Evolutionary conservation across 306 rosid species (phyloP).

Genomic region (Ormosia emarginata): DNA sequence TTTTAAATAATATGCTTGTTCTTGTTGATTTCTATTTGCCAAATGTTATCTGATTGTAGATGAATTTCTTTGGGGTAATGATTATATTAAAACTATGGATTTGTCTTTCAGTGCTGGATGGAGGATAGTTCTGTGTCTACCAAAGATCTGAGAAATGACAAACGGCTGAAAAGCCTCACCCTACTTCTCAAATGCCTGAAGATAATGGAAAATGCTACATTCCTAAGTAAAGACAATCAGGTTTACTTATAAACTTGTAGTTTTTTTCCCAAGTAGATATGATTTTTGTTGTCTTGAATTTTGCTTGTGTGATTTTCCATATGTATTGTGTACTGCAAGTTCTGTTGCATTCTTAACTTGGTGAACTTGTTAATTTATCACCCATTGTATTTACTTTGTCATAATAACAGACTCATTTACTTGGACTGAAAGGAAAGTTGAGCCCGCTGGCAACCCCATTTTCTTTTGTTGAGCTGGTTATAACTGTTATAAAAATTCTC

Average conservation of each 20-base stretch:
- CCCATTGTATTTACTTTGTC: conserved; percentile 19
- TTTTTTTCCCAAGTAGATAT: neutral
- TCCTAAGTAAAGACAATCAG: conserved; percentile 90
- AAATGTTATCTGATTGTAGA: neutral
- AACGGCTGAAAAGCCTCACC: conserved; percentile 49
- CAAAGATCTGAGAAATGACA: conserved; percentile 41
- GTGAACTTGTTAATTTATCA: conserved; percentile 15
- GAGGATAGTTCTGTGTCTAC: conserved; percentile 30
- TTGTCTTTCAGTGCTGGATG: conserved; percentile 56
- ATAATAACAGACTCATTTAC: conserved; percentile 74
- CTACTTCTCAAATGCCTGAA: conserved; percentile 88
- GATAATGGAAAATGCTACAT: conserved; percentile 98
- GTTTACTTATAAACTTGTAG: conserved; percentile 26
- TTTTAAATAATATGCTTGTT: neutral
- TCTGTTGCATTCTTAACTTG: conserved; percentile 8
- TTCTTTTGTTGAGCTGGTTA: conserved; percentile 64
- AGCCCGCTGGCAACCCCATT: conserved; percentile 34
- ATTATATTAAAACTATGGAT: conserved; percentile 8
- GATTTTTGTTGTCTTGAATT: neutral
- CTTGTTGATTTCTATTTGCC: neutral
- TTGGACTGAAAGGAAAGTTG: conserved; percentile 65
- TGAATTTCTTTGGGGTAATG: neutral
- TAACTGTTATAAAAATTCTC: conserved; percentile 68
- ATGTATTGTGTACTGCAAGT: neutral
- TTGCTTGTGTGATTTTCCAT: neutral